phyloP scores from a whole-genome alignment of 73 alveolate species.

The Tetrahymena elliotti region DNA sequence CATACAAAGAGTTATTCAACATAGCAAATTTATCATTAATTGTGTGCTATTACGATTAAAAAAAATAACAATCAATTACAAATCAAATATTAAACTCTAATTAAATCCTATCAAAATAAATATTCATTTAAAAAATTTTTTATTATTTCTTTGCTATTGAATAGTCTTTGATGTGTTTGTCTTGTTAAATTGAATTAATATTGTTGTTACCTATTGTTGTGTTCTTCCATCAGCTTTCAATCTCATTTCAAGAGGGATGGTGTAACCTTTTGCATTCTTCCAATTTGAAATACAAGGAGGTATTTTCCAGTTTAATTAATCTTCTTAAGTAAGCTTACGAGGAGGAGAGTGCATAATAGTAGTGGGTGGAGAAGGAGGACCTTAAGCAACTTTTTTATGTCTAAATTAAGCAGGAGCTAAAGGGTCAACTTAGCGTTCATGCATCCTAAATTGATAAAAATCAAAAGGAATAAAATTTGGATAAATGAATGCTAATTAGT shows the following conservation, averaged over 20 bases:
- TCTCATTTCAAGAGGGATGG: constrained; percentile 98
- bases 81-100: not conserved
- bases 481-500: not conserved
- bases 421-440: constrained; percentile 66
- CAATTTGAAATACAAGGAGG: constrained; percentile 98
- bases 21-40: constrained; percentile 84
- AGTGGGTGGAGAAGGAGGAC: constrained; percentile 72
- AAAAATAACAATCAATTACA: not conserved
- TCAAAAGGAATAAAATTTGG: not conserved
- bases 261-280: constrained; percentile 98
- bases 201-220: constrained; percentile 34
- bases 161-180: not conserved
- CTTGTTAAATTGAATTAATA: not conserved
- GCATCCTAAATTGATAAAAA: constrained; percentile 41
- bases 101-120: too few species aligned
- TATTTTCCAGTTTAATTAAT: constrained; percentile 96
- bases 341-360: constrained; percentile 83
- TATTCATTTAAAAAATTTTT: too few species aligned
- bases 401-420: constrained; percentile 66
- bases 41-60: constrained; percentile 40
- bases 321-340: constrained; percentile 83
- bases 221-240: constrained; percentile 98
- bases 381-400: constrained; percentile 76
- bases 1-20: constrained; percentile 72
- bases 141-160: not conserved